A percentile compares a stretch with the other conserved stretches of the same genome.
These are phyloP conservation scores for Colletotrichum navitas DNA, from an alignment of 2,329 filamentous ascomycete species.

Conservation along the genomic window DNA sequence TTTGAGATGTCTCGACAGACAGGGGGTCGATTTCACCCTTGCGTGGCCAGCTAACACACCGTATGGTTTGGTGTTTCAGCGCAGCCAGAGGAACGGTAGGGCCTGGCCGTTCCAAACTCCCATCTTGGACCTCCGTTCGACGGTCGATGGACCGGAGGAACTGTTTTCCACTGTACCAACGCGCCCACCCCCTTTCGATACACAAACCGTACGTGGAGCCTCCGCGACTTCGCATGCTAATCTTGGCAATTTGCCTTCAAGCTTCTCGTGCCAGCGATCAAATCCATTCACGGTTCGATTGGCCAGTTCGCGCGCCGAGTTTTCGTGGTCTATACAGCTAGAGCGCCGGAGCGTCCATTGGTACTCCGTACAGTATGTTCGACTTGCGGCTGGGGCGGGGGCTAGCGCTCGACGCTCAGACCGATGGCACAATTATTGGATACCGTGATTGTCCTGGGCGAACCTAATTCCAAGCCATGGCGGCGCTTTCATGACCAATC, in stretches of 20 bases:
- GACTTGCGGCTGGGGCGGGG: slow-evolving; percentile 18
- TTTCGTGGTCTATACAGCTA: not conserved
- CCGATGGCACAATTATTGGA: slow-evolving; percentile 36
- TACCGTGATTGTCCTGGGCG: slow-evolving; percentile 20
- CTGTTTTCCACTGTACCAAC: not conserved
- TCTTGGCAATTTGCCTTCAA: slow-evolving; percentile 12
- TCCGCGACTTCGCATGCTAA: not conserved
- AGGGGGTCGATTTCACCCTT: slow-evolving; percentile 14
- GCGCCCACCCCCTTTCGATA: not conserved
- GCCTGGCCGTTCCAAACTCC: slow-evolving; percentile 22
- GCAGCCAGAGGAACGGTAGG: slow-evolving; percentile 20
- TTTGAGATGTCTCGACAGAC: slow-evolving; percentile 7
- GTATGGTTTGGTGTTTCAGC: slow-evolving; percentile 31
- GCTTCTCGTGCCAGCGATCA: slow-evolving; percentile 8
- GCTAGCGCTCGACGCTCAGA: not conserved
- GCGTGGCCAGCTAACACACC: slow-evolving; percentile 33
- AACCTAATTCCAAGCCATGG: slow-evolving; percentile 15
- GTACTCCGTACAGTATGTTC: not conserved
- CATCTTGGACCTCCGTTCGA: slow-evolving; percentile 9
- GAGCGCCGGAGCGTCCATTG: slow-evolving; percentile 15
- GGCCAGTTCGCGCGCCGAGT: not conserved
- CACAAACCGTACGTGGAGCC: slow-evolving; percentile 17
- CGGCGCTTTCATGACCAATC: slow-evolving; percentile 21
- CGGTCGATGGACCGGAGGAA: not conserved
- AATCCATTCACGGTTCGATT: not conserved